Conservation (phyloP, 805 yeast species). For the Saturnispora hagleri region DNA sequence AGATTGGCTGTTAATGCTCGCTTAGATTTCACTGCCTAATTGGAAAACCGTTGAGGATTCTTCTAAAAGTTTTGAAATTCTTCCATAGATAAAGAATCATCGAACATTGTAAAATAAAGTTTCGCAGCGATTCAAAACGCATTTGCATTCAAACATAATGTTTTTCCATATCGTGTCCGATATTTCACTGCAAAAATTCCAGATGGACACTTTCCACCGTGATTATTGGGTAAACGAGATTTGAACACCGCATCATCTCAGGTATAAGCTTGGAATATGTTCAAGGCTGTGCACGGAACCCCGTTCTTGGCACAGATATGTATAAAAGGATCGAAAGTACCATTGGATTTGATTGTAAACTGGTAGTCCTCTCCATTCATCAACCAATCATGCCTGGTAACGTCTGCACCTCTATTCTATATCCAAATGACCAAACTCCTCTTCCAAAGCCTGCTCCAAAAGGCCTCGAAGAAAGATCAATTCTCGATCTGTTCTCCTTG, state of each 20-base stretch:
- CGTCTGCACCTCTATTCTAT: constrained; percentile 18
- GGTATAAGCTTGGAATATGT: too few species aligned
- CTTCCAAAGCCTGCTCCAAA: constrained; percentile 23
- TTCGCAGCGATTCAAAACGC: not conserved
- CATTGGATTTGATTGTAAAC: not conserved
- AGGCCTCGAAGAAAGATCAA: constrained; percentile 13
- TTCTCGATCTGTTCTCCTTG: constrained; percentile 28
- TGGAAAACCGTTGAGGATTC: not conserved
- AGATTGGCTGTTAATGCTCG: not conserved
- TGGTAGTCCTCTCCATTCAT: not conserved
- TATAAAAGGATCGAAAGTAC: not conserved
- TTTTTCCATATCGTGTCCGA: not conserved
- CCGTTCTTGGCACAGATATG: not conserved
- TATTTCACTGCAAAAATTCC: not conserved
- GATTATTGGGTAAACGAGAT: not conserved
- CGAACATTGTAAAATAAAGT: not conserved
- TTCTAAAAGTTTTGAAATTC: not conserved
- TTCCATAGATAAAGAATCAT: not conserved
- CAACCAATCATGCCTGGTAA: constrained; percentile 17
- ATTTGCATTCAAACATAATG: not conserved
- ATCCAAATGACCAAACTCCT: constrained; percentile 19
- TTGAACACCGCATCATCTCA: not conserved
- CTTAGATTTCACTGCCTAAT: not conserved
- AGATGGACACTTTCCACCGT: not conserved
- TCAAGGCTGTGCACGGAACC: constrained; percentile 1